These are phyloP conservation scores for Fusarium incarnatum DNA, from an alignment of 2,329 filamentous ascomycete genomes.

Conservation along the genomic window DNA sequence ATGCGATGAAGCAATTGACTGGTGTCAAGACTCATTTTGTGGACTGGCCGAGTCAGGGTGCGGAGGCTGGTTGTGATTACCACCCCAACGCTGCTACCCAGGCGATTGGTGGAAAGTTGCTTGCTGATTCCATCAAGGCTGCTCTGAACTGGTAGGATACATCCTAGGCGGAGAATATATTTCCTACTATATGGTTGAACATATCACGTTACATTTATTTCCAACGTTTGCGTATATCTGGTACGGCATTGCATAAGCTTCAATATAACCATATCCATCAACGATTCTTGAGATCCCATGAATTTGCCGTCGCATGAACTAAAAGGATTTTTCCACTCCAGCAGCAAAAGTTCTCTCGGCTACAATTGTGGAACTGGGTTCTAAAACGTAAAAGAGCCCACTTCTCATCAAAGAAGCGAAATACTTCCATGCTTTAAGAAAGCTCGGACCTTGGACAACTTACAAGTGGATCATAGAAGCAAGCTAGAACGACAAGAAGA, in stretches of 20 bases:
- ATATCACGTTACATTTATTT: background rate
- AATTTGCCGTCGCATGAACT: background rate
- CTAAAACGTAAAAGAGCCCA: background rate
- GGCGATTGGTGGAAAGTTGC: constrained; percentile 45
- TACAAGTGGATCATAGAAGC: background rate
- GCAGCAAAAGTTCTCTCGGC: background rate
- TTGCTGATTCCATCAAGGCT: constrained; percentile 45
- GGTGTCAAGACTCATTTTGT: constrained; percentile 52
- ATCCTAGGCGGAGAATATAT: too few species aligned
- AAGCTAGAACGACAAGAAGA: background rate
- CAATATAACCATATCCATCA: background rate
- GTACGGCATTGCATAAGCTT: background rate
- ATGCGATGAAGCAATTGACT: constrained; percentile 49
- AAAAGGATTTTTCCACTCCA: background rate
- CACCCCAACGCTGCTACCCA: constrained; percentile 56
- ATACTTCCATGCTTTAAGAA: background rate
- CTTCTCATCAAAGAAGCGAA: background rate
- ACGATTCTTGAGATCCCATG: background rate
- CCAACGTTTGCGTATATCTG: background rate
- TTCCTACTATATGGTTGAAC: rapidly evolving
- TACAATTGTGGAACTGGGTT: background rate
- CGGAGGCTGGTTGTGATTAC: constrained; percentile 57
- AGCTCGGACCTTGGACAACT: background rate
- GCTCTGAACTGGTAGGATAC: constrained; percentile 22
- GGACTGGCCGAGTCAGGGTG: constrained; percentile 55